These are phyloP conservation scores for Cytospora schulzeri DNA, from an alignment of 2,329 filamentous ascomycete genomes.

Conservation along the genomic window DNA sequence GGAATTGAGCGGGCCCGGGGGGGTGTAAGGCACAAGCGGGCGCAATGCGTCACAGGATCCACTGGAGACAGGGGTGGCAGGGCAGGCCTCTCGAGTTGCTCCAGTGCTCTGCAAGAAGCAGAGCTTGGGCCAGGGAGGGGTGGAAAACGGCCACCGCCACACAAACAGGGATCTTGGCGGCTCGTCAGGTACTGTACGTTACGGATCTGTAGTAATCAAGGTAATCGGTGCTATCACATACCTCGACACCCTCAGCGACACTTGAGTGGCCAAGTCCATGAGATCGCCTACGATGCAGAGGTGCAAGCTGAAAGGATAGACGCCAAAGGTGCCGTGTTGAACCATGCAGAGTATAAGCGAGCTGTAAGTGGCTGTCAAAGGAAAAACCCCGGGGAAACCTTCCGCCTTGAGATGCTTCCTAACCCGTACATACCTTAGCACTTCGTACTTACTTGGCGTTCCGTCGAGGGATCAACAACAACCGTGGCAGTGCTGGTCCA, in stretches of 20 bases:
- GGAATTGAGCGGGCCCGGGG: conserved; percentile 9
- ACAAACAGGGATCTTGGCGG: conserved; percentile 6
- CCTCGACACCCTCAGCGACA: neutral
- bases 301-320: conserved; percentile 5
- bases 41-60: conserved; percentile 22
- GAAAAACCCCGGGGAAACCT: neutral
- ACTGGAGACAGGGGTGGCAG: conserved; percentile 12
- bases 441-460: neutral
- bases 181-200: neutral
- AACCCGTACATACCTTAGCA: neutral
- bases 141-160: conserved; percentile 11
- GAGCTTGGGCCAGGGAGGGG: conserved; percentile 11
- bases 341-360: conserved; percentile 10
- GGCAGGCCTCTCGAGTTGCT: neutral
- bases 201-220: neutral
- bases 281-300: conserved; percentile 7
- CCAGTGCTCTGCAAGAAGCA: neutral
- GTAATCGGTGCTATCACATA: neutral
- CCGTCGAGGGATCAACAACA: neutral
- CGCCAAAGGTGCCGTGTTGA: conserved; percentile 7
- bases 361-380: neutral
- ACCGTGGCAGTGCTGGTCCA: neutral
- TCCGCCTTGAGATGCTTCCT: neutral
- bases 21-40: conserved; percentile 9
- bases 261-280: conserved; percentile 4